These are phyloP conservation scores for Colletotrichum paranaense DNA, from an alignment of 2,329 filamentous ascomycete species.

Conservation along the genomic window DNA sequence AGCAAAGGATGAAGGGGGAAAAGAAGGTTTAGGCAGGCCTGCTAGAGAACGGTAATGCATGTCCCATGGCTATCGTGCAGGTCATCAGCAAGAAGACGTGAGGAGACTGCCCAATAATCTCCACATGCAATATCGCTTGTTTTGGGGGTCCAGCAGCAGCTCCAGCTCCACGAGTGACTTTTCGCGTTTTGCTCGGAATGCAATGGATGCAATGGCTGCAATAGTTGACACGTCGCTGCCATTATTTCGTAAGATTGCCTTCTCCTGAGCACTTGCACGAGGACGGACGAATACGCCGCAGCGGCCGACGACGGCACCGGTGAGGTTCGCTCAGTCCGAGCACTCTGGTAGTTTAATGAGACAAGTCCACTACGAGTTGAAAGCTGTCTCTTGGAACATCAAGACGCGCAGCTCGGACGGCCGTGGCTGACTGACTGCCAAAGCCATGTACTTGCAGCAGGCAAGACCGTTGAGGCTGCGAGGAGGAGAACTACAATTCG, in stretches of 20 bases:
- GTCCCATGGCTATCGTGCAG: conserved; percentile 19
- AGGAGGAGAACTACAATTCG: neutral
- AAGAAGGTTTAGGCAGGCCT: conserved; percentile 19
- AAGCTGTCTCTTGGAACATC: conserved; percentile 20
- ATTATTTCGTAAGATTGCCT: conserved; percentile 27
- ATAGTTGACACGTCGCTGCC: conserved; percentile 26
- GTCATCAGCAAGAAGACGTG: neutral
- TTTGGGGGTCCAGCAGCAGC: neutral
- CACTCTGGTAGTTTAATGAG: conserved; percentile 29
- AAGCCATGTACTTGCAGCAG: conserved; percentile 3
- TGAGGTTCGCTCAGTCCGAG: conserved; percentile 16
- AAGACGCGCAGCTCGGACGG: conserved; percentile 25
- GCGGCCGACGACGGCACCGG: neutral
- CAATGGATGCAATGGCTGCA: conserved; percentile 1
- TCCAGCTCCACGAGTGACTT: neutral
- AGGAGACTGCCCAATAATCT: conserved; percentile 31
- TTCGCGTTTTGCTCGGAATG: conserved; percentile 4
- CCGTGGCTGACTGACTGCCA: neutral
- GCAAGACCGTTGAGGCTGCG: conserved; percentile 19
- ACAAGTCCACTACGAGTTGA: conserved; percentile 17
- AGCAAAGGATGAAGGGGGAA: neutral
- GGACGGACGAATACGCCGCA: conserved; percentile 3
- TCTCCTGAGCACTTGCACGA: conserved; percentile 26
- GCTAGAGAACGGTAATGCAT: conserved; percentile 19
- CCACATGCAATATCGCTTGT: conserved; percentile 37